These are phyloP conservation scores for Gliomastix tumulicola DNA, from an alignment of 2,329 filamentous ascomycete genomes.

Conservation along the genomic window DNA sequence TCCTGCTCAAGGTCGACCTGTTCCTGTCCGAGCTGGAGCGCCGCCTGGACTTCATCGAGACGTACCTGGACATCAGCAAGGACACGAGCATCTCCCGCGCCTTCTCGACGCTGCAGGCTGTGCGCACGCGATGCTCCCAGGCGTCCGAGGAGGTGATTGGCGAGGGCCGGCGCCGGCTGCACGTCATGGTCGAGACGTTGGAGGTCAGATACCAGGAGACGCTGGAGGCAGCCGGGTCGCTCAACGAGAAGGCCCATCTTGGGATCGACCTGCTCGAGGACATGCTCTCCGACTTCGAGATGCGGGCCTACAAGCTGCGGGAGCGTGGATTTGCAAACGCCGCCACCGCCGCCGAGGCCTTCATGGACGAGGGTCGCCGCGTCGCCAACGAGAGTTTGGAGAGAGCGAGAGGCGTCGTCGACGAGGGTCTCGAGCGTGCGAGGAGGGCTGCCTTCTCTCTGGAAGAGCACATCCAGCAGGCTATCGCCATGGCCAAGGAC, in stretches of 20 bases:
- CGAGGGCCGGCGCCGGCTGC: constrained; percentile 73
- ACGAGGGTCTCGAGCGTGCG: constrained; percentile 78
- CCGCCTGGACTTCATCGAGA: constrained; percentile 81
- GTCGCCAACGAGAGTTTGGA: constrained; percentile 75
- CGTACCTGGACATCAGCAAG: constrained; percentile 74
- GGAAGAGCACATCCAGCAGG: constrained; percentile 76
- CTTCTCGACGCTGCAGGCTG: constrained; percentile 78
- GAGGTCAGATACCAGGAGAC: constrained; percentile 84
- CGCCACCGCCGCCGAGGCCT: constrained; percentile 59
- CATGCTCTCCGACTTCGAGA: constrained; percentile 81
- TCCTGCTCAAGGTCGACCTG: constrained; percentile 63
- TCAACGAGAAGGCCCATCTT: constrained; percentile 87
- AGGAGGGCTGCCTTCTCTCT: constrained; percentile 73
- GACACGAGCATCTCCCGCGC: constrained; percentile 80
- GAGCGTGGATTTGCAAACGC: constrained; percentile 65
- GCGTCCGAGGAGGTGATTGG: constrained; percentile 88
- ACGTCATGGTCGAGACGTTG: constrained; percentile 86
- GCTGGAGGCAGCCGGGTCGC: constrained; percentile 72
- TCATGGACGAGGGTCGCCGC: constrained; percentile 72
- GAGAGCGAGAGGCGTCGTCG: constrained; percentile 67
- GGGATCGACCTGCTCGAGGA: constrained; percentile 80
- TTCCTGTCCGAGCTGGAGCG: constrained; percentile 83
- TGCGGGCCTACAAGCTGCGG: constrained; percentile 69
- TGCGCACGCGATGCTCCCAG: constrained; percentile 80
- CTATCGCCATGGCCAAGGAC: constrained; percentile 67